Evolutionary conservation across 805 yeast species (phyloP).

Genomic region (Cyberlindnera euphorbiiphila): DNA sequence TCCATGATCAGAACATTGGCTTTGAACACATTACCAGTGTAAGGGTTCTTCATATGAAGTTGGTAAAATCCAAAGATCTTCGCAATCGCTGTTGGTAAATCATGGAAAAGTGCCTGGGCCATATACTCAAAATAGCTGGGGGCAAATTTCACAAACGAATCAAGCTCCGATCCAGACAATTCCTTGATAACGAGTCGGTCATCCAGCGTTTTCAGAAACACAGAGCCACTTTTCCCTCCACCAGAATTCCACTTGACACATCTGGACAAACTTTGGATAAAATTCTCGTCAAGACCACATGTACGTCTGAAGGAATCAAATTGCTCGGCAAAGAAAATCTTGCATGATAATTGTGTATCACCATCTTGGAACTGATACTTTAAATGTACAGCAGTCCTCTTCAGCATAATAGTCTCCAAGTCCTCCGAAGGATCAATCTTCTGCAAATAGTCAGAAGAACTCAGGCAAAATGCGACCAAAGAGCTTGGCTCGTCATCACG

Average conservation of each 20-base stretch:
- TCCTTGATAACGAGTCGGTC: conserved; percentile 88
- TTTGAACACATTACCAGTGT: conserved; percentile 70
- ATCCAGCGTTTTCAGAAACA: conserved; percentile 87
- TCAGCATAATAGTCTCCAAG: conserved; percentile 69
- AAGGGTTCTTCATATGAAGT: conserved; percentile 77
- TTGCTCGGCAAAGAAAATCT: conserved; percentile 92
- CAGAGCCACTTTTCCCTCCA: conserved; percentile 97
- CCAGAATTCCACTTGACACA: conserved; percentile 94
- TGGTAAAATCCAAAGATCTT: conserved; percentile 96
- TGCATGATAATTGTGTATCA: conserved; percentile 78
- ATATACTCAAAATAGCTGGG: conserved; percentile 95
- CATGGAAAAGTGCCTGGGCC: conserved; percentile 93
- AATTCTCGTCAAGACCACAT: conserved; percentile 72
- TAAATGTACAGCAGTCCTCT: conserved; percentile 83
- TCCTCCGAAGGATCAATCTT: conserved; percentile 40
- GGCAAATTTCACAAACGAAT: conserved; percentile 91
- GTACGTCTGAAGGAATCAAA: conserved; percentile 89
- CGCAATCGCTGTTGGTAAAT: conserved; percentile 89
- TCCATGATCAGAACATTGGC: conserved; percentile 96
- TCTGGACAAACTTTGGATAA: conserved; percentile 84
- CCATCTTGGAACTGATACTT: conserved; percentile 91
- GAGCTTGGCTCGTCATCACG: conserved; percentile 97
- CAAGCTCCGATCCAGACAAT: conserved; percentile 80
- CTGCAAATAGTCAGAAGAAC: conserved; percentile 75
- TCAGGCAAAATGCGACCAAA: conserved; percentile 85